Evolutionary conservation across 306 rosid species (phyloP), one percentile per base, ranked within the genome.

Genomic region (Rosa rugosa): DNA sequence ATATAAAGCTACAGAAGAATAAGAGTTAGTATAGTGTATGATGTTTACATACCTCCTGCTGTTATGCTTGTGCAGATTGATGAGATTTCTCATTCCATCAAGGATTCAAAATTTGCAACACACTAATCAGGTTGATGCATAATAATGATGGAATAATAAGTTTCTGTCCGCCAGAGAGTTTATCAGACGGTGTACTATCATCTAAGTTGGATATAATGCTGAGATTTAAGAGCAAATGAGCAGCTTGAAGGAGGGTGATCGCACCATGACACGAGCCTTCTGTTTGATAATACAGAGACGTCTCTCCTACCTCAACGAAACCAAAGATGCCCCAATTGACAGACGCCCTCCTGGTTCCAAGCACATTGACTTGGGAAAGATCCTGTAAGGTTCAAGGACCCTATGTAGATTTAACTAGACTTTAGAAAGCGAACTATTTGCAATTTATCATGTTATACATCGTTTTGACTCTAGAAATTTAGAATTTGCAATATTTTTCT

Each of bases 31-130:
- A 25, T 18, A 4, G 36, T 42, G 34, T 25, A 44, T 40, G 68
- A 16, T 67, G 45, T 40, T 22, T 50, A 63, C 51, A 72, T 44
- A 13, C n/a, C 67, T 40, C 45, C 6, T 59, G 34, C 6, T 72
- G 66, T 67, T 79, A 38, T 79, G 72, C 25, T 14, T 40, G 42
- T 40, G 70, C 83, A 79, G 82, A 77, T 74, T 62, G 73, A 66
- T 66, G 62, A 57, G 56, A 53, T 18, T 11, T 57, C n/a, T 2
- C 38, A 18, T 67, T 44, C 46, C 14, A 13, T 34, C 51, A n/a
- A 17, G 46, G 60, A 63, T 49, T 65, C 65, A 44, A 57, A 40
- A 44, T 46, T 54, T 25, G 56, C 54, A 53, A 13, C 36, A 23
- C 14, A 68, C 76, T 46, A 34, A 71, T 44, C 74, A 7, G 16